Base-by-base conservation (phyloP, 768 basidiomycete species). In the Serendipita vermifera region DNA sequence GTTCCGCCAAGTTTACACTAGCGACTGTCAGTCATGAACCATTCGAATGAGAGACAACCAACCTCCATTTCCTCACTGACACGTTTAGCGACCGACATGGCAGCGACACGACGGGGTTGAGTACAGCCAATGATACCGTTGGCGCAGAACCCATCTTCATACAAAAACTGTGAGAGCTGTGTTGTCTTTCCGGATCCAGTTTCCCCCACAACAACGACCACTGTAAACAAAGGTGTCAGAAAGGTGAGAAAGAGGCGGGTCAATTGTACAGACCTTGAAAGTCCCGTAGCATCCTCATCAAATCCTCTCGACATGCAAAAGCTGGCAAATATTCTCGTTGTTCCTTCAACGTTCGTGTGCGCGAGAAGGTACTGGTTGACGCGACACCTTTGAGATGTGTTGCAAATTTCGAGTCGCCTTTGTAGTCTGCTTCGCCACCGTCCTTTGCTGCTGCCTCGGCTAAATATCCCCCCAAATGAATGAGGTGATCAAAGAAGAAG, bases 101-200 rank as follows among this genome's bases (percentile, higher is more conserved):
- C 96, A 40, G 96, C 96, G 27, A 99, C 96, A 72, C 96, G 92
- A 62, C 96, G 80, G 48, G 96, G 96, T 66, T 99, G 96, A 0
- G 96, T 99, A 65, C 96, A 99, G 9, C 94, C 94, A 51, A 99
- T 82, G 38, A 98, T 76, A 15, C 94, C 94, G 70, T 82, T 78
- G 3, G 78, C 67, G 61, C 92, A 88, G 68, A 94, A 99, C 0
- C 96, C 96, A 60, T 99, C 96, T 67, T 99, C 96, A 65, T 97
- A 89, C 59, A 99, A 68, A 71, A 91, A 99, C 65, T 99, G 96
- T 0, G 88, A 74, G 4, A 99, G 73, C 67, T 99, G 96, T 0
- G 96, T 98, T 1, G 96, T 99, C 72, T 99, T 99, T 4, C 96
- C 96, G 0, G 94, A 98, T 7, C 96, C 96, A n/a, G 96, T 99